These are phyloP conservation scores for Trebouxia sp. DNA, from an alignment of 139 green algal species.

Conservation along the genomic window DNA sequence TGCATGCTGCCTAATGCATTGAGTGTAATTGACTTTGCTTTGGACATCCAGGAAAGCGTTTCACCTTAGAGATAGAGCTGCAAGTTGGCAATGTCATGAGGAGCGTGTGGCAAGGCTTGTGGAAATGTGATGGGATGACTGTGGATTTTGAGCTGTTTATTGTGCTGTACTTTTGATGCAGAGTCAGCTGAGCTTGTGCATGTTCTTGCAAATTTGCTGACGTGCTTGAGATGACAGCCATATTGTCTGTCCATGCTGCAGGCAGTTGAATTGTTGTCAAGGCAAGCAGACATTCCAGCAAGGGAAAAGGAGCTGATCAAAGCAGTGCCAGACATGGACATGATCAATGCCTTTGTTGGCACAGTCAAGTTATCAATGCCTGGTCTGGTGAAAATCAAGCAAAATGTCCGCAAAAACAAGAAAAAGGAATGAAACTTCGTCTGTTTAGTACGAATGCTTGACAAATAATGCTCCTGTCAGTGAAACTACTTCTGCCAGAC, in stretches of 20 bases:
- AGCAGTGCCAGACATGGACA: slow-evolving; percentile 79
- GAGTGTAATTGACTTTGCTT: neutral
- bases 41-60: no score
- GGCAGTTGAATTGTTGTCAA: slow-evolving; percentile 74
- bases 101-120: no score
- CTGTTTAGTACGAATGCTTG: no score
- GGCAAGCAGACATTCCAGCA: slow-evolving; percentile 40
- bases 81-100: no score
- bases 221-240: no score
- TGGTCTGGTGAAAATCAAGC: slow-evolving; percentile 83
- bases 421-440: slow-evolving; percentile 31
- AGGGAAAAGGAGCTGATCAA: slow-evolving; percentile 55
- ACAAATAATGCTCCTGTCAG: no score
- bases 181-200: no score
- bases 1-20: neutral
- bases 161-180: no score
- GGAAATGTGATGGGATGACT: no score
- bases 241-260: slow-evolving; percentile 26
- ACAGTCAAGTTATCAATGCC: slow-evolving; percentile 87
- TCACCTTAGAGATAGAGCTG: no score
- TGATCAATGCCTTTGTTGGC: slow-evolving; percentile 80
- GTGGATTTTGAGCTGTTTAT: no score
- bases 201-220: neutral
- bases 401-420: slow-evolving; percentile 49
- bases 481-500: no score